Conservation (phyloP, 2,329 filamentous ascomycete genomes). For the Botrytis pseudocinerea region DNA sequence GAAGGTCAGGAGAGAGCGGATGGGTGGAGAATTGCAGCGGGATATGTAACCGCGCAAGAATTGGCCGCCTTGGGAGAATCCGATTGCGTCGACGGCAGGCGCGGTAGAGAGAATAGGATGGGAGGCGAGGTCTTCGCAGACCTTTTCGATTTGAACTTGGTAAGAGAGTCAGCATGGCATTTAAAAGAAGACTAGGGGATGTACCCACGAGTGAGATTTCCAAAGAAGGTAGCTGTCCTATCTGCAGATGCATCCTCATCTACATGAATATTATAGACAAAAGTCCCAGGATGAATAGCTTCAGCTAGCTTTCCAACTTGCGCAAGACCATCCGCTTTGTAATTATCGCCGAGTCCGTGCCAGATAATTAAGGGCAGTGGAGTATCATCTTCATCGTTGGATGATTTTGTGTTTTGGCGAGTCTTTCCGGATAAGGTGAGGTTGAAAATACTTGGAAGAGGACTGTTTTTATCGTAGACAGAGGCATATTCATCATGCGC, state of each 20-base stretch:
- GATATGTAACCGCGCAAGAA: constrained; percentile 92
- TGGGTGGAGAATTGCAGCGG: constrained; percentile 67
- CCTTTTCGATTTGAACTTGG: constrained; percentile 63
- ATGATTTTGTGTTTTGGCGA: constrained; percentile 3
- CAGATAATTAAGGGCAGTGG: constrained; percentile 90
- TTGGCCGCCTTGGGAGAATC: constrained; percentile 94
- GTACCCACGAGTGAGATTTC: constrained; percentile 66
- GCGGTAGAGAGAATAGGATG: constrained; percentile 81
- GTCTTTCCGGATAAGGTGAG: constrained; percentile 19
- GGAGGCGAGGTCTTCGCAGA: constrained; percentile 74
- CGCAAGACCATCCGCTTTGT: constrained; percentile 72
- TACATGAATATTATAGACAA: constrained; percentile 77
- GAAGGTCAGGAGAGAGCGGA: constrained; percentile 67
- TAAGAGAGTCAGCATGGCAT: background rate
- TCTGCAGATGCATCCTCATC: constrained; percentile 63
- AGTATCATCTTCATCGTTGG: constrained; percentile 51
- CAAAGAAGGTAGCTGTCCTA: constrained; percentile 83
- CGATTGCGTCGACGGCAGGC: constrained; percentile 83
- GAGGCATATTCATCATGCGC: background rate
- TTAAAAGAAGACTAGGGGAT: background rate
- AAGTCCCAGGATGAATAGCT: constrained; percentile 74
- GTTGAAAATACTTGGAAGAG: constrained; percentile 22
- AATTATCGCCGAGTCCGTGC: constrained; percentile 81
- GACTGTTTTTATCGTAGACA: constrained; percentile 10
- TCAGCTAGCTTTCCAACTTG: constrained; percentile 71